These are phyloP conservation scores for Phytopythium boreale DNA, from an alignment of 352 stramenopile species.

Conservation along the genomic window DNA sequence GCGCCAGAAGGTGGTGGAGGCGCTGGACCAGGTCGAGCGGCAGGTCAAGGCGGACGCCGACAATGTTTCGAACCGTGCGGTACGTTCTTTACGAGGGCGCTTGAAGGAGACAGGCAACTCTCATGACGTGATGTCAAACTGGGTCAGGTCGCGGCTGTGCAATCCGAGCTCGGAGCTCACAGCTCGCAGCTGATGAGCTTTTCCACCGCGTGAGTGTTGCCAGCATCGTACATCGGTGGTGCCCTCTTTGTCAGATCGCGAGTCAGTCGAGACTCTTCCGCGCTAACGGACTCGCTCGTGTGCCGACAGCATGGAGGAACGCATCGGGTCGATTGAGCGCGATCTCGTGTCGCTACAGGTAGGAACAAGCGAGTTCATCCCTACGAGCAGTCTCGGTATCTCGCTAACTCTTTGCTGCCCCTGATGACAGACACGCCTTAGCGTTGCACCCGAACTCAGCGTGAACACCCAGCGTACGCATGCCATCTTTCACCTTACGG, in stretches of 20 bases:
- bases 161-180: background rate
- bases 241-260: background rate
- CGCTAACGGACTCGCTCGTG: background rate
- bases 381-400: background rate
- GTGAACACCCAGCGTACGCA: background rate
- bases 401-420: conserved; percentile 1
- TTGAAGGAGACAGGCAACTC: background rate
- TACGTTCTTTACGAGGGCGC: background rate
- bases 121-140: background rate
- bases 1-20: conserved; percentile 30
- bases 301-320: background rate
- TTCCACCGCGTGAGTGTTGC: background rate
- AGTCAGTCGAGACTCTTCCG: background rate
- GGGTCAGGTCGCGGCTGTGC: background rate
- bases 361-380: background rate
- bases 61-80: background rate
- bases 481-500: background rate
- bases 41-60: conserved; percentile 37
- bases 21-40: conserved; percentile 34
- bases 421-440: background rate
- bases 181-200: background rate
- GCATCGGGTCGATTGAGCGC: background rate
- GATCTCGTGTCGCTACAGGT: background rate
- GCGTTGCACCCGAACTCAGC: background rate
- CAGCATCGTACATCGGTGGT: background rate